Evolutionary conservation across 257 asterid species (phyloP).

Genomic region (Solanum tarijense): DNA sequence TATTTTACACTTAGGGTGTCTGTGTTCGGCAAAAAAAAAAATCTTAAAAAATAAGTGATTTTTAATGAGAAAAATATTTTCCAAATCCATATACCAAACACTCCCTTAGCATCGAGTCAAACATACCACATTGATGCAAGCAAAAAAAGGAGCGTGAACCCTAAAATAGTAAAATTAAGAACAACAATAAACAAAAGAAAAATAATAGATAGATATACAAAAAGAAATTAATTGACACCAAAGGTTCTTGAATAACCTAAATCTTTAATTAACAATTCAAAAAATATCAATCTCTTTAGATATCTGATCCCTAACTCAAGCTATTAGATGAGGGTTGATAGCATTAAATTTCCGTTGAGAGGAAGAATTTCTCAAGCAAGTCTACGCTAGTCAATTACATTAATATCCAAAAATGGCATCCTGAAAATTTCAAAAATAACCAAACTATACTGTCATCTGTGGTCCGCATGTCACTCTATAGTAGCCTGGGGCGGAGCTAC

Average conservation of each 20-base stretch:
- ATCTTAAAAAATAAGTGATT: too few relatives aligned
- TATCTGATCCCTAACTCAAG: not conserved
- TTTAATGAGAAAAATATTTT: too few relatives aligned
- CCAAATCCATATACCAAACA: too few relatives aligned
- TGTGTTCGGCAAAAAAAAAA: too few relatives aligned
- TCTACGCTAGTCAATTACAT: not conserved
- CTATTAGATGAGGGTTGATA: not conserved
- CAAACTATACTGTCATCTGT: not conserved
- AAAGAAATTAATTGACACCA: too few relatives aligned
- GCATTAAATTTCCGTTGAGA: not conserved
- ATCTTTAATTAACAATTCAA: not conserved
- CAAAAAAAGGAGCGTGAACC: not conserved
- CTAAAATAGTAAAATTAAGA: not conserved
- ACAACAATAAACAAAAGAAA: too few relatives aligned
- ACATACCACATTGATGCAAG: not conserved
- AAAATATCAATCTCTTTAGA: not conserved
- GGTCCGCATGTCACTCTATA: not conserved
- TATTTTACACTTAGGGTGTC: not conserved
- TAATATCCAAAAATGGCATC: not conserved
- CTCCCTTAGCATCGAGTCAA: not conserved
- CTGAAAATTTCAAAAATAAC: not conserved
- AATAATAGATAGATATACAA: not conserved
- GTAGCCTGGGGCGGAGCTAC: not conserved
- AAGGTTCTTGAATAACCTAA: not conserved
- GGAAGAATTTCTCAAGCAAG: not conserved